phyloP scores from a whole-genome alignment of 768 basidiomycete species.

The Harrya chromipes region DNA sequence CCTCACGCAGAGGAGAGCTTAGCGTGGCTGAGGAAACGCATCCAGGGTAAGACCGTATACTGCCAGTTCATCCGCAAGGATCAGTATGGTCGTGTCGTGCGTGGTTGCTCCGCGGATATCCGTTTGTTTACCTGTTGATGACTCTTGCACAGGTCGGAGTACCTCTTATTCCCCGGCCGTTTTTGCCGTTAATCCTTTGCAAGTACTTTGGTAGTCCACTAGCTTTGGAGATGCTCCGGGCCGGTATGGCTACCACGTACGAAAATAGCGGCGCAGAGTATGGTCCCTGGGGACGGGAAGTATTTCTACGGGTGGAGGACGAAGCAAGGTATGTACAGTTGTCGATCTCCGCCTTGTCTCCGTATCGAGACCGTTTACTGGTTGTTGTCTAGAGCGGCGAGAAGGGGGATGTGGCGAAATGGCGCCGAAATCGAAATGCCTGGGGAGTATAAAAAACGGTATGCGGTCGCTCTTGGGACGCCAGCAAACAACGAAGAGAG shows the following conservation, averaged over 20 bases:
- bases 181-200: conserved; percentile 50
- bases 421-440: conserved; percentile 62
- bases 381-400: conserved; percentile 43
- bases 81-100: conserved; percentile 80
- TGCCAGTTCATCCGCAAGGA: conserved; percentile 76
- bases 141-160: conserved; percentile 57
- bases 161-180: conserved; percentile 46
- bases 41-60: conserved; percentile 59
- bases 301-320: conserved; percentile 57
- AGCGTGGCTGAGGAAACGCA: conserved; percentile 59
- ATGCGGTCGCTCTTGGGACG: conserved; percentile 32
- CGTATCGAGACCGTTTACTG: background rate
- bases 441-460: conserved; percentile 74
- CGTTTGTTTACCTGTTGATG: background rate
- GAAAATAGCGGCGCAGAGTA: conserved; percentile 78
- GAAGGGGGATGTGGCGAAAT: conserved; percentile 72
- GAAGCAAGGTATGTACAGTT: conserved; percentile 67
- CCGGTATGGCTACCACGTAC: conserved; percentile 76
- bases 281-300: conserved; percentile 63
- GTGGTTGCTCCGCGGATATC: conserved; percentile 21
- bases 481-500: background rate
- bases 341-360: background rate
- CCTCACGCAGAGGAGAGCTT: conserved; percentile 72
- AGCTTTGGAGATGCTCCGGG: conserved; percentile 71
- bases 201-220: conserved; percentile 43